These are phyloP conservation scores for Rhodotorula taiwanensis DNA, from an alignment of 768 basidiomycete species.

Conservation along the genomic window DNA sequence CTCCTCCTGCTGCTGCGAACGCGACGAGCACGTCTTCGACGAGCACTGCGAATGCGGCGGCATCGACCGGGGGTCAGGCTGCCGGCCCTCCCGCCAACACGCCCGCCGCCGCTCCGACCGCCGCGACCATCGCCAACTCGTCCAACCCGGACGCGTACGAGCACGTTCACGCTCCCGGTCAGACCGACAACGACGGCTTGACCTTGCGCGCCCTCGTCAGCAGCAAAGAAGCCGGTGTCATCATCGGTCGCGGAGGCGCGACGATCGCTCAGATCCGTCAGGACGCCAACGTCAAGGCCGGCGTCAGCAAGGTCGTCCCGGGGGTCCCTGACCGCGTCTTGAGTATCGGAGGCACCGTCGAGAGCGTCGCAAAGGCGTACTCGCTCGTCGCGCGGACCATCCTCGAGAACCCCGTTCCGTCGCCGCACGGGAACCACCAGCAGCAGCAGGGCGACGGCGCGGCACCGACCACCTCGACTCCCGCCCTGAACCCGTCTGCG, in stretches of 20 bases:
- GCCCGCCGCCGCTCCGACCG: slow-evolving; percentile 34
- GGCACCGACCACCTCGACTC: slow-evolving; percentile 61
- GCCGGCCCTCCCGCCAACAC: slow-evolving; percentile 20
- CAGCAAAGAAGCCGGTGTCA: slow-evolving; percentile 66
- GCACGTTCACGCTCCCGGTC: slow-evolving; percentile 15
- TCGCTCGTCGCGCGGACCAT: slow-evolving; percentile 74
- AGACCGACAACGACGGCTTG: slow-evolving; percentile 54
- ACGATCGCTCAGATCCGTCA: slow-evolving; percentile 96
- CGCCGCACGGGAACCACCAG: slow-evolving; percentile 46
- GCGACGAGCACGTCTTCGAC: not conserved
- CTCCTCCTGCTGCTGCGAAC: not conserved
- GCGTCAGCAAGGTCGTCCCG: slow-evolving; percentile 95
- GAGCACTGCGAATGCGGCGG: not conserved
- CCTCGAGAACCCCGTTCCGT: slow-evolving; percentile 58
- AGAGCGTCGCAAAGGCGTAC: slow-evolving; percentile 92
- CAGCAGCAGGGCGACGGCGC: slow-evolving; percentile 36
- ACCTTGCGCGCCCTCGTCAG: slow-evolving; percentile 91
- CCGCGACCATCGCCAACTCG: slow-evolving; percentile 56
- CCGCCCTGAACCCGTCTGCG: slow-evolving; percentile 37
- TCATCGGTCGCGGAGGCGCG: slow-evolving; percentile 93
- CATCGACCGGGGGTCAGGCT: not conserved
- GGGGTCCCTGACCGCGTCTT: slow-evolving; percentile 98
- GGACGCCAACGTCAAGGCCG: slow-evolving; percentile 93
- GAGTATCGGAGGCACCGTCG: slow-evolving; percentile 83
- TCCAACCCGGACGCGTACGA: slow-evolving; percentile 59